Evolutionary conservation across 1,284 basidiomycete genomes (phyloP), one percentile per base, ranked within the genome.

Genomic region (Cutaneotrichosporon sp.): DNA sequence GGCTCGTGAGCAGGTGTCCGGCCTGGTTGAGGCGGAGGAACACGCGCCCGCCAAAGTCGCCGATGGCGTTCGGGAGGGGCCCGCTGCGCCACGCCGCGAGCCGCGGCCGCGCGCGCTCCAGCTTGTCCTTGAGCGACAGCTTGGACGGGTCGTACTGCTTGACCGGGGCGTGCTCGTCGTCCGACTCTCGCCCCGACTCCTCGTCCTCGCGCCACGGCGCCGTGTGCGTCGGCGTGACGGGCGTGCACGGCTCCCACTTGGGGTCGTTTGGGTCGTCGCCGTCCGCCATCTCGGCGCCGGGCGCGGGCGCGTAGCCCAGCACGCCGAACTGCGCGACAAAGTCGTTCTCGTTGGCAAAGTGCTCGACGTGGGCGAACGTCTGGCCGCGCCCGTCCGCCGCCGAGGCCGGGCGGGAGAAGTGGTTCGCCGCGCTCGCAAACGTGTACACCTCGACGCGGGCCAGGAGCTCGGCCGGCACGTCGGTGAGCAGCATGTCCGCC

Each of bases 361-460:
- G 74, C 60, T 74, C 74, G 24, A 73, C 64, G 34, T 53, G 42
- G 2, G 42, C 60, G 57, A 74, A 72, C 8, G 64, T 58, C 57
- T 54, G 59, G 38, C 49, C 20, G 10, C 18, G 2, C 58, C 59
- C 4, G 64, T n/a, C 13, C 55, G 24, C 24, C 18, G 31, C 16
- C 4, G 43, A 9, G 4, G 51, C 54, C 1, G 69, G 69, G 45
- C 63, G 63, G 31, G 63, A 68, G 42, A 74, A 73, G 63, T 76
- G 74, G 58, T 72, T 74, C n/a, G 72, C 72, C 13, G 72, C 74
- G 0, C 63, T 66, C 6, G 72, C 73, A 54, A 76, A 76, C 0
- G 74, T 74, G 68, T 76, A 76, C 42, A 76, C 62, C 59, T 76
- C 73, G 56, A 74, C 58, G 56, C 72, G 73, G 54, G 57, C 22